A percentile compares a stretch with the other conserved stretches of the same genome.
Evolutionary conservation across 2,329 filamentous ascomycete species (phyloP).

Genomic region (Aspergillus flavus): DNA sequence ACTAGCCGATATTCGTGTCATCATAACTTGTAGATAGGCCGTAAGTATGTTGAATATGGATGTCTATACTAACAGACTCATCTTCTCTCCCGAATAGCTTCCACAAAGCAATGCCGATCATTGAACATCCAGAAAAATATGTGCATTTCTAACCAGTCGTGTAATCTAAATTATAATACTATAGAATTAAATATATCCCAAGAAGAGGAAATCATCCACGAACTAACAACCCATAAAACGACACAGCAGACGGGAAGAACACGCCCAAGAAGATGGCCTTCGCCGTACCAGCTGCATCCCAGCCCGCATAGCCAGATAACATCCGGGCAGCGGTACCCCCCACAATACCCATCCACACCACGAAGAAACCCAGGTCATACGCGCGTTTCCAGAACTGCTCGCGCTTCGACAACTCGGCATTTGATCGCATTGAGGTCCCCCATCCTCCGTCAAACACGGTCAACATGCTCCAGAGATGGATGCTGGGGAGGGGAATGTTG

Average conservation of each 20-base stretch:
- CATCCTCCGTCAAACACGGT: constrained; percentile 38
- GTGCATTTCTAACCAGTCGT: background rate
- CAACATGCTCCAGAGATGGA: constrained; percentile 39
- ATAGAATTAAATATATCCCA: background rate
- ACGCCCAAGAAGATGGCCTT: constrained; percentile 21
- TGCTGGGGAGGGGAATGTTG: constrained; percentile 37
- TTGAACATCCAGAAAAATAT: background rate
- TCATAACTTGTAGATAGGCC: no score
- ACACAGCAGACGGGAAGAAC: constrained; percentile 14
- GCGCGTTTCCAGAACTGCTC: constrained; percentile 26
- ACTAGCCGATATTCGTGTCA: no score
- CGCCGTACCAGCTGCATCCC: constrained; percentile 16
- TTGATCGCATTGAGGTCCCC: constrained; percentile 40
- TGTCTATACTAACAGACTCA: no score
- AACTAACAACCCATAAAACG: constrained; percentile 25
- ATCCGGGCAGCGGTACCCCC: constrained; percentile 26
- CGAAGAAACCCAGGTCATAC: constrained; percentile 33
- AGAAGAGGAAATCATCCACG: background rate
- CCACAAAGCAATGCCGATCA: background rate
- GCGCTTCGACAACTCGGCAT: constrained; percentile 28
- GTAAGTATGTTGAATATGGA: no score
- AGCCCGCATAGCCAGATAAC: constrained; percentile 15
- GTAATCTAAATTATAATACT: background rate
- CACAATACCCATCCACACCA: constrained; percentile 34
- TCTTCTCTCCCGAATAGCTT: no score